A percentile compares a stretch with the other conserved stretches of the same genome.
Conservation (phyloP, 331 rosid species). For the Acacia pycnantha region DNA sequence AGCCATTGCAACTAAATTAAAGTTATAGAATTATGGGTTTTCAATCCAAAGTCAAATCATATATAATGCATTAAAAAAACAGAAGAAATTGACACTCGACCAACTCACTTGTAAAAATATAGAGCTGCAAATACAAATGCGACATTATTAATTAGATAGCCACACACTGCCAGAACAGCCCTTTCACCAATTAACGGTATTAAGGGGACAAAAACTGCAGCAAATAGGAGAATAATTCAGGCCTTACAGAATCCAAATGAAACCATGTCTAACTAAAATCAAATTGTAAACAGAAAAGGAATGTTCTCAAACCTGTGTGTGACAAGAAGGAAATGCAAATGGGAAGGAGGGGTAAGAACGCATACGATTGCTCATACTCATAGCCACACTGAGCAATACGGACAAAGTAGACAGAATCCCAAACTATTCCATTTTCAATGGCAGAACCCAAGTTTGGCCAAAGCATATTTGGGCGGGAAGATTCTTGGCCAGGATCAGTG, state of each 20-base stretch:
- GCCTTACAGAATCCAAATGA: background rate
- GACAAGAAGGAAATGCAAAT: slow-evolving; percentile 53
- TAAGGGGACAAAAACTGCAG: slow-evolving; percentile 48
- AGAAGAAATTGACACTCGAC: background rate
- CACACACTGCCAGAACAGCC: slow-evolving; percentile 67
- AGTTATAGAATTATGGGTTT: background rate
- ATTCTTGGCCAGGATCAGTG: background rate
- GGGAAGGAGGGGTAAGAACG: slow-evolving; percentile 86
- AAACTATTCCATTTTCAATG: slow-evolving; percentile 68
- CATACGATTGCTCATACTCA: slow-evolving; percentile 87
- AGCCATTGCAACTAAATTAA: background rate
- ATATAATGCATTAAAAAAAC: background rate
- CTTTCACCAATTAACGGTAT: slow-evolving; percentile 50
- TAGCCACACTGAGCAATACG: slow-evolving; percentile 82
- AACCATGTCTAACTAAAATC: background rate
- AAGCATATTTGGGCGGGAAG: slow-evolving; percentile 20
- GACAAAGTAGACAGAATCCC: slow-evolving; percentile 81
- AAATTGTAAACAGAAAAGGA: background rate
- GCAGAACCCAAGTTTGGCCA: slow-evolving; percentile 47
- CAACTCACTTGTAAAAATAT: slow-evolving; percentile 60
- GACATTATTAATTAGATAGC: slow-evolving; percentile 60
- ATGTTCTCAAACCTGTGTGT: slow-evolving; percentile 37
- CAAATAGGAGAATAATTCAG: slow-evolving; percentile 4
- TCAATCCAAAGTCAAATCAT: background rate
- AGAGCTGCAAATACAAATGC: slow-evolving; percentile 66